Evolutionary conservation across 1,139 yeast genomes (phyloP).

Genomic region (Candida frijolesensis): DNA sequence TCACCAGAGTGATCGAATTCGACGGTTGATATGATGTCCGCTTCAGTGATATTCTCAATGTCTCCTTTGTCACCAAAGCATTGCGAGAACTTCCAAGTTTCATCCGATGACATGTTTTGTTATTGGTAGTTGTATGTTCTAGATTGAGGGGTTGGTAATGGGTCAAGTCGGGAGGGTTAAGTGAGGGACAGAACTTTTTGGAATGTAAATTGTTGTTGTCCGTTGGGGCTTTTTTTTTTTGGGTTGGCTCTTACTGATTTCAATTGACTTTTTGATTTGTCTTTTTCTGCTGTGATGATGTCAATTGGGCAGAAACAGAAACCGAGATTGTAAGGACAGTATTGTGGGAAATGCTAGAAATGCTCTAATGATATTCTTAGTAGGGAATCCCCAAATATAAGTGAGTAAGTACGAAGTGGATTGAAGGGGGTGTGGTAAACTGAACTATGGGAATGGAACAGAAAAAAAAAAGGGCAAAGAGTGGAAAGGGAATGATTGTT

Average conservation of each 20-base stretch:
- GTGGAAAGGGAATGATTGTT: background rate
- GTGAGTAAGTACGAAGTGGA: background rate
- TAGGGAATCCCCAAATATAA: background rate
- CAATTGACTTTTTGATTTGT: background rate
- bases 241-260: conserved; percentile 3
- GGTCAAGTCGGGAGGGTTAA: background rate
- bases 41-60: conserved; percentile 93
- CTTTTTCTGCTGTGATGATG: background rate
- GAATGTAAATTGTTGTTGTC: background rate
- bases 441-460: background rate
- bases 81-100: conserved; percentile 73
- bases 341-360: too few relatives aligned
- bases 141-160: background rate
- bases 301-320: background rate
- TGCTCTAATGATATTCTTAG: too few relatives aligned
- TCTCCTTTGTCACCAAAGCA: conserved; percentile 99
- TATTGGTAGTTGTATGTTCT: background rate
- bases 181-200: too few relatives aligned
- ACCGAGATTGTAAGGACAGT: too few relatives aligned
- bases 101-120: conserved; percentile 24
- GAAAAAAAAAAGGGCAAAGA: background rate
- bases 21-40: conserved; percentile 95
- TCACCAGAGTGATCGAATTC: conserved; percentile 96
- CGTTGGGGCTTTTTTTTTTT: conserved; percentile 2
- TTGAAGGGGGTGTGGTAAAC: too few relatives aligned